Conservation (phyloP, 2,329 filamentous ascomycete genomes). For the Exophiala oligosperma region DNA sequence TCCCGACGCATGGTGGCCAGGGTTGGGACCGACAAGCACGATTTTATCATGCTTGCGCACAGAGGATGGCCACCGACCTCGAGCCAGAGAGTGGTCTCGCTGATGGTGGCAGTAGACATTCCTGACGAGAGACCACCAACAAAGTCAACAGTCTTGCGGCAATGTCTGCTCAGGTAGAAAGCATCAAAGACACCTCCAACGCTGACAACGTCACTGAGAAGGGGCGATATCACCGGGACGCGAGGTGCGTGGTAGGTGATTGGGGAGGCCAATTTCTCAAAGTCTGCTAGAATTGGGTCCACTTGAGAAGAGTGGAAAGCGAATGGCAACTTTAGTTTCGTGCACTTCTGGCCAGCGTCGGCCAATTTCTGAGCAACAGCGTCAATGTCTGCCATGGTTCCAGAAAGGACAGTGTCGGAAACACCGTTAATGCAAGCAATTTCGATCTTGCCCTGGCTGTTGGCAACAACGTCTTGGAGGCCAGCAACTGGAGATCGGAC, state of each 20-base stretch:
- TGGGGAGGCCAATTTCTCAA: constrained; percentile 39
- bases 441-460: constrained; percentile 31
- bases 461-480: constrained; percentile 33
- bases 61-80: constrained; percentile 52
- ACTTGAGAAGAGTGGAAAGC: constrained; percentile 51
- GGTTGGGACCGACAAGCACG: constrained; percentile 33
- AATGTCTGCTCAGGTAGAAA: constrained; percentile 43
- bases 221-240: constrained; percentile 47
- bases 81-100: constrained; percentile 40
- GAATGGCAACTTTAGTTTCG: constrained; percentile 45
- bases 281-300: constrained; percentile 45
- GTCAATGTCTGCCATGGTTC: constrained; percentile 39
- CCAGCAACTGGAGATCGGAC: constrained; percentile 40
- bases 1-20: constrained; percentile 43
- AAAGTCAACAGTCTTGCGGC: constrained; percentile 49
- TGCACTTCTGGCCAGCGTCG: constrained; percentile 41
- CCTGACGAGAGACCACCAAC: constrained; percentile 43
- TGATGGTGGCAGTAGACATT: constrained; percentile 34
- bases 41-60: constrained; percentile 47
- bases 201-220: constrained; percentile 44
- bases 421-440: constrained; percentile 46
- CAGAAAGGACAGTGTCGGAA: constrained; percentile 46
- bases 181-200: constrained; percentile 39
- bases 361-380: constrained; percentile 37
- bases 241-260: constrained; percentile 41